phyloP scores from a whole-genome alignment of 2,329 filamentous ascomycete species.

The Daldinia sp. region DNA sequence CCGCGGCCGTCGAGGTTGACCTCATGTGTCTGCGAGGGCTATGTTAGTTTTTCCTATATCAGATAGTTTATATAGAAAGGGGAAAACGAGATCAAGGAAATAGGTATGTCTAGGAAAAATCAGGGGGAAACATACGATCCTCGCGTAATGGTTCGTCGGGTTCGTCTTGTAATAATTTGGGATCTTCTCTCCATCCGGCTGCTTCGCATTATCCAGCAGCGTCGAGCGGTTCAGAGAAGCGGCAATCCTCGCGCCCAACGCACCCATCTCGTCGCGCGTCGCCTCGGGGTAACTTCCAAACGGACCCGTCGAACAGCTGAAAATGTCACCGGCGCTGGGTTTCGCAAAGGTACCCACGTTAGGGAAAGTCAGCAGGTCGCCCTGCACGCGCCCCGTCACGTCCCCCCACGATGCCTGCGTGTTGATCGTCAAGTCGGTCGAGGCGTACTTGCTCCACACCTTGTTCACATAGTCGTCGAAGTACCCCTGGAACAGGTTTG shows the following conservation, averaged over 20 bases:
- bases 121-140: constrained; percentile 57
- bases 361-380: constrained; percentile 57
- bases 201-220: constrained; percentile 65
- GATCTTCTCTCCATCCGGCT: constrained; percentile 64
- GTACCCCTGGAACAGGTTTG: constrained; percentile 62
- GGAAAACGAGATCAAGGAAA: not conserved
- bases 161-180: constrained; percentile 64
- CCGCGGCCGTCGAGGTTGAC: constrained; percentile 69
- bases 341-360: constrained; percentile 57
- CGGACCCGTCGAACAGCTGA: constrained; percentile 60
- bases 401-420: constrained; percentile 67
- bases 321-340: constrained; percentile 57
- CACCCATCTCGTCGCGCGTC: constrained; percentile 63
- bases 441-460: constrained; percentile 65
- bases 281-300: constrained; percentile 61
- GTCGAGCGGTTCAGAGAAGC: constrained; percentile 82
- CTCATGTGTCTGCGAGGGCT: constrained; percentile 60
- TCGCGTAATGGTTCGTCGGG: constrained; percentile 75
- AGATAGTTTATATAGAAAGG: not conserved
- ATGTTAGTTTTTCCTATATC: not conserved
- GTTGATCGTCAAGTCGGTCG: constrained; percentile 61
- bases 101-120: not conserved
- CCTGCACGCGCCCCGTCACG: constrained; percentile 58
- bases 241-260: constrained; percentile 78
- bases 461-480: constrained; percentile 63